phyloP scores from a whole-genome alignment of 2,329 filamentous ascomycete species.

The Penicillium decumbens region DNA sequence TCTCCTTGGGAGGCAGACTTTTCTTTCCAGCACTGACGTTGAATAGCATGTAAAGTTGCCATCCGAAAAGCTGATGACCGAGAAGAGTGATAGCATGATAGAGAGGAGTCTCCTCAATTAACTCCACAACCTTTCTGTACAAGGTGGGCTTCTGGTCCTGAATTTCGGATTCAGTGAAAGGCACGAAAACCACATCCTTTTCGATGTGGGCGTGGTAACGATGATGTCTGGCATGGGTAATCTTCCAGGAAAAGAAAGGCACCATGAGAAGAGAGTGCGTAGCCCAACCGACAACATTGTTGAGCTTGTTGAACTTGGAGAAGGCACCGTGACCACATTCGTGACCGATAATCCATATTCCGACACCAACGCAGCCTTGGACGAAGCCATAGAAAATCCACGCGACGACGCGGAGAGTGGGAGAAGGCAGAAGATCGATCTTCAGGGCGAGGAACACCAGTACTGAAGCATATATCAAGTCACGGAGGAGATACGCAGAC shows the following conservation, averaged over 20 bases:
- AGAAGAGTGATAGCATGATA: conserved; percentile 50
- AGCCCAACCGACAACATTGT: conserved; percentile 59
- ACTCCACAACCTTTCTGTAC: conserved; percentile 46
- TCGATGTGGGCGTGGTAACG: conserved; percentile 62
- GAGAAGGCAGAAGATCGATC: conserved; percentile 13
- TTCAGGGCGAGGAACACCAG: conserved; percentile 15
- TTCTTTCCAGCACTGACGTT: conserved; percentile 49
- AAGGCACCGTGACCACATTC: conserved; percentile 68
- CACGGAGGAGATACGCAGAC: conserved; percentile 16
- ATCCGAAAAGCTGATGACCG: conserved; percentile 59
- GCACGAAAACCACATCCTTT: conserved; percentile 62
- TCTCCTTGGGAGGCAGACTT: conserved; percentile 15
- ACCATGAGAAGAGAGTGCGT: conserved; percentile 62
- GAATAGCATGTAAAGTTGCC: conserved; percentile 59
- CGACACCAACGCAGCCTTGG: conserved; percentile 19
- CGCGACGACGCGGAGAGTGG: conserved; percentile 8
- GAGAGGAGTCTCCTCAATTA: conserved; percentile 57
- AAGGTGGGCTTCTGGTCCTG: conserved; percentile 39
- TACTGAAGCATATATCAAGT: conserved; percentile 13
- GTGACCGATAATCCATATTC: conserved; percentile 42
- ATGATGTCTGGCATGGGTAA: conserved; percentile 65
- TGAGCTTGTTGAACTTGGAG: conserved; percentile 52
- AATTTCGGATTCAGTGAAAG: conserved; percentile 38
- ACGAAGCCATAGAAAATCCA: conserved; percentile 17
- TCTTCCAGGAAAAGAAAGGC: conserved; percentile 69